Percentiles rank a stretch among this genome's conserved stretches.
Evolutionary conservation across 805 yeast species (phyloP).

Genomic region (Starmerella floricola): DNA sequence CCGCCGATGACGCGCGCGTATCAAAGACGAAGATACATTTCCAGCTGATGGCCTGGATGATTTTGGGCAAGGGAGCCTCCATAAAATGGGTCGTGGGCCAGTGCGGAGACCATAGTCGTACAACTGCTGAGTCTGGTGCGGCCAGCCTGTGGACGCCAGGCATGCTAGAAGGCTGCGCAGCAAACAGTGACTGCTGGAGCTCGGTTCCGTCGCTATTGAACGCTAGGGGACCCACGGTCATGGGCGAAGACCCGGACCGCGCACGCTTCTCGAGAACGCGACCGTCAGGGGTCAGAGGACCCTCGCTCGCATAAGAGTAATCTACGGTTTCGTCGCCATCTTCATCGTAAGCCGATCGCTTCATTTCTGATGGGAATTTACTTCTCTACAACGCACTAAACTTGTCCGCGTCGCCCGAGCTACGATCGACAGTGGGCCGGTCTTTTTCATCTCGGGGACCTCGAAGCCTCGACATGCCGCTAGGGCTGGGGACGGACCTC

Average conservation of each 20-base stretch:
- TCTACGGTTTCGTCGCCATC: slow-evolving; percentile 2
- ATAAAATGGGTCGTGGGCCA: slow-evolving; percentile 4
- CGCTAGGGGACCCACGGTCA: slow-evolving; percentile 16
- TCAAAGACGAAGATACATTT: slow-evolving; percentile 20
- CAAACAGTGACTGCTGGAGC: slow-evolving; percentile 13
- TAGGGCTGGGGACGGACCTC: too few relatives aligned
- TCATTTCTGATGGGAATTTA: too few relatives aligned
- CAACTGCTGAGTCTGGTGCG: slow-evolving; percentile 10
- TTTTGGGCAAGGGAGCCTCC: slow-evolving; percentile 6
- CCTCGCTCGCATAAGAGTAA: neutral
- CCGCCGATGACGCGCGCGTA: slow-evolving; percentile 6
- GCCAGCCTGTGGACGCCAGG: slow-evolving; percentile 22
- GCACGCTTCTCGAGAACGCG: slow-evolving; percentile 12
- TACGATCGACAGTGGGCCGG: too few relatives aligned
- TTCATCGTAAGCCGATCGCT: slow-evolving; percentile 11
- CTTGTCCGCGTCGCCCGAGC: too few relatives aligned
- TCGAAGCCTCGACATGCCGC: too few relatives aligned
- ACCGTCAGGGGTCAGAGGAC: neutral
- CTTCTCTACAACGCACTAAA: too few relatives aligned
- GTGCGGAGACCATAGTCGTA: slow-evolving; percentile 16
- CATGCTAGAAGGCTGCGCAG: slow-evolving; percentile 13
- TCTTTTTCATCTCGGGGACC: too few relatives aligned
- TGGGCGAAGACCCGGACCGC: slow-evolving; percentile 15
- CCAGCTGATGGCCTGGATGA: slow-evolving; percentile 16
- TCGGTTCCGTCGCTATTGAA: slow-evolving; percentile 9